Conservation (phyloP, 257 asterid genomes). For the Lycium barbarum region DNA sequence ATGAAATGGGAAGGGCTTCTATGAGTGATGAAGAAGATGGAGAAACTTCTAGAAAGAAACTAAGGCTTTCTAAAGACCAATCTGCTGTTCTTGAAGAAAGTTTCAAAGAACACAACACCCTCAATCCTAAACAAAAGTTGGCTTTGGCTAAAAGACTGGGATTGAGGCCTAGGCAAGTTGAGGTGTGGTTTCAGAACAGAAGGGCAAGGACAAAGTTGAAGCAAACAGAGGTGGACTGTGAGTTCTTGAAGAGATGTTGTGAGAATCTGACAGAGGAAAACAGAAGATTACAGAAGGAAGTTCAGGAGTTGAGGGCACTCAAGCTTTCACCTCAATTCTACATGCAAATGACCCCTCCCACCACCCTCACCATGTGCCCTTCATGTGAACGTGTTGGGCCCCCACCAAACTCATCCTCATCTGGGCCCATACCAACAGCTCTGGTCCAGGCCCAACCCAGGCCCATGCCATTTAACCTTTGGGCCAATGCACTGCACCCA, state of each 20-base stretch:
- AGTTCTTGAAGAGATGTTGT: slow-evolving; percentile 71
- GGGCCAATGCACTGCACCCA: slow-evolving; percentile 51
- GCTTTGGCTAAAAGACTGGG: slow-evolving; percentile 76
- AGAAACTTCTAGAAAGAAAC: slow-evolving; percentile 71
- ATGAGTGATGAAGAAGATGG: slow-evolving; percentile 83
- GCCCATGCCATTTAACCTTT: slow-evolving; percentile 57
- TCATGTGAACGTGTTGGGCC: slow-evolving; percentile 75
- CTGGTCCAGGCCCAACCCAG: slow-evolving; percentile 40
- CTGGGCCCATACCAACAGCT: slow-evolving; percentile 30
- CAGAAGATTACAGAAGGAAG: slow-evolving; percentile 75
- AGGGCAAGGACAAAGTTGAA: slow-evolving; percentile 90
- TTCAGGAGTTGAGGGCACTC: slow-evolving; percentile 72
- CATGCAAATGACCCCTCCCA: slow-evolving; percentile 88
- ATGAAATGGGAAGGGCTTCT: slow-evolving; percentile 60
- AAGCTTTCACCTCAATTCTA: slow-evolving; percentile 73
- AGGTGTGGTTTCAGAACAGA: slow-evolving; percentile 92
- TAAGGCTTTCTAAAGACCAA: slow-evolving; percentile 73
- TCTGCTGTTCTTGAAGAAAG: slow-evolving; percentile 85
- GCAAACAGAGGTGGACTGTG: slow-evolving; percentile 88
- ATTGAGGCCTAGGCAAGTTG: slow-evolving; percentile 80
- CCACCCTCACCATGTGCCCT: slow-evolving; percentile 90
- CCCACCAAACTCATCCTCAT: slow-evolving; percentile 42
- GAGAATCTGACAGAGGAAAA: slow-evolving; percentile 77
- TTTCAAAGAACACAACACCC: slow-evolving; percentile 83
- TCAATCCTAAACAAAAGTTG: slow-evolving; percentile 82